Evolutionary conservation across 768 basidiomycete species (phyloP).

Genomic region (Trametopsis cervina): DNA sequence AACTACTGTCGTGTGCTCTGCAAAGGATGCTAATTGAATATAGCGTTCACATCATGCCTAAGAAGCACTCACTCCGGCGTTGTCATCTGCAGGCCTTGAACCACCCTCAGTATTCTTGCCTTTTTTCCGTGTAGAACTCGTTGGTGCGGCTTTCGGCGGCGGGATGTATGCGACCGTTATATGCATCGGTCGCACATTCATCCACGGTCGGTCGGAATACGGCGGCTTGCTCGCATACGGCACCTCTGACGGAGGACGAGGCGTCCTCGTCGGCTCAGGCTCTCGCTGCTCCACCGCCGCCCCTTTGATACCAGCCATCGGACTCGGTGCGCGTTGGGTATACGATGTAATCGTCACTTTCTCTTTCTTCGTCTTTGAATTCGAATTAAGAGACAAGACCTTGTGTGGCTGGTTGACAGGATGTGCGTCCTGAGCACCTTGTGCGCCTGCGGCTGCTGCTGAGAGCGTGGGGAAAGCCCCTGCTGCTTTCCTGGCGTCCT

Average conservation of each 20-base stretch:
- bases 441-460: constrained; percentile 12
- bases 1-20: too few species aligned
- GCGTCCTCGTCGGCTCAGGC: background rate
- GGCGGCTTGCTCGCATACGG: background rate
- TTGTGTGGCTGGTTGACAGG: constrained; percentile 40
- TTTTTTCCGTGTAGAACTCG: background rate
- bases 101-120: background rate
- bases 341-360: constrained; percentile 47
- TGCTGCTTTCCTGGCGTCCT: constrained; percentile 41
- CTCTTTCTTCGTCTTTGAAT: constrained; percentile 26
- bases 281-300: background rate
- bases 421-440: constrained; percentile 10
- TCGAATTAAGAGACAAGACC: constrained; percentile 51
- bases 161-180: background rate
- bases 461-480: constrained; percentile 58
- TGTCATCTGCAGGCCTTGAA: background rate
- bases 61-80: background rate
- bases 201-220: constrained; percentile 2
- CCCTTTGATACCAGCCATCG: background rate
- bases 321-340: constrained; percentile 23
- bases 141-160: background rate
- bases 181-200: background rate
- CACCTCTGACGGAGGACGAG: constrained; percentile 1
- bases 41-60: too few species aligned
- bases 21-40: too few species aligned